phyloP scores from a whole-genome alignment of 2,329 filamentous ascomycete species.

The Fusarium miscanthi region DNA sequence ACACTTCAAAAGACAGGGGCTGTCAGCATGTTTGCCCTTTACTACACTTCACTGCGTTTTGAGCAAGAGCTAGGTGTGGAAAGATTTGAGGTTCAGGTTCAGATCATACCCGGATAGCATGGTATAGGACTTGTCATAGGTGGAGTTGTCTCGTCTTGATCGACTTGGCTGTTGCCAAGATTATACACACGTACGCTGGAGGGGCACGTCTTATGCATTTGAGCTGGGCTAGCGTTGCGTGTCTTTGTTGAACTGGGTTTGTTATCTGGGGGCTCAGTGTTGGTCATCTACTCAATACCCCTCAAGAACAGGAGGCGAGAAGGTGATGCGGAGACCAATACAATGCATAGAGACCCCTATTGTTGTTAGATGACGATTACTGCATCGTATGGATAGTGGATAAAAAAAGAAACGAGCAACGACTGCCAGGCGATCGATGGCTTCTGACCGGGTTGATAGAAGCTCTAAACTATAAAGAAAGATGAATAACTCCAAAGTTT shows the following conservation, averaged over 20 bases:
- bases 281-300: not conserved
- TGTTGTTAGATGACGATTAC: conserved; percentile 39
- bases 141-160: conserved; percentile 37
- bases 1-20: conserved; percentile 33
- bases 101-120: conserved; percentile 47
- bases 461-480: conserved; percentile 42
- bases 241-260: conserved; percentile 20
- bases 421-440: conserved; percentile 23
- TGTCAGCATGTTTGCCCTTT: conserved; percentile 39
- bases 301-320: not conserved
- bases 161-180: conserved; percentile 26
- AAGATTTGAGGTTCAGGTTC: conserved; percentile 22
- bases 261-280: conserved; percentile 12
- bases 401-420: conserved; percentile 31
- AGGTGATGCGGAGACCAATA: conserved; percentile 16
- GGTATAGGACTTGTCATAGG: conserved; percentile 42
- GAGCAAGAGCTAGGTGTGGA: conserved; percentile 22
- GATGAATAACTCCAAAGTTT: conserved; percentile 24
- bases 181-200: conserved; percentile 15
- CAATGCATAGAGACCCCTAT: conserved; percentile 17
- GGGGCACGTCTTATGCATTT: conserved; percentile 32
- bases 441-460: conserved; percentile 40
- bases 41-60: conserved; percentile 1
- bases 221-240: conserved; percentile 24
- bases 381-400: conserved; percentile 28